Base-by-base conservation (phyloP, 2,329 filamentous ascomycete genomes). In the Microsporum canis region DNA sequence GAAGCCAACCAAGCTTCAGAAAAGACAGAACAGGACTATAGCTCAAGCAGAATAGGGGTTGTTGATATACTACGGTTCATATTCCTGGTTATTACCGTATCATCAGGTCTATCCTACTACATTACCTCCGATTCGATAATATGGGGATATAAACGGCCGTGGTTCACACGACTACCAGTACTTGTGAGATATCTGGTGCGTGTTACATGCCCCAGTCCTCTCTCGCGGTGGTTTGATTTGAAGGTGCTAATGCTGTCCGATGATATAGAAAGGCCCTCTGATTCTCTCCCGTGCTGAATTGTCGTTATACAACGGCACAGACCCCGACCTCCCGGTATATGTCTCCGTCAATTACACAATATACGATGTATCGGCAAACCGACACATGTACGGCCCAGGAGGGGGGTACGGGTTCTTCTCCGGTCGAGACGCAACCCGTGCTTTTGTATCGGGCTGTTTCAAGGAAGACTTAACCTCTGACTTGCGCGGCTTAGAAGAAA, bases 401-500 rank as follows among this genome's bases (percentile, higher is more conserved):
- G 94, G 91, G 3, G 85, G 84, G 41, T 99, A 99, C 79, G 81
- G 86, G 69, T 86, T 88, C 76, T 96, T 99, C 73, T 84, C 91
- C 0, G 94, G 92, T 63, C 81, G 82, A 64, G 94, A 99, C 75
- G 91, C 92, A 38, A 85, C 88, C 12, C 87, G 94, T 57, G 90
- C 87, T 23, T 99, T 91, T 74, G 85, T 99, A 7, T 97, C 94
- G 1, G 90, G 89, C 17, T 99, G 94, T 74, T 99, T 99, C 77
- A 78, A 83, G 43, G 87, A 90, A 65, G 94, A 99, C 78, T 79
- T 86, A 36, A 94, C 86, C 1, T 81, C 88, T 2, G 94, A 99
- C 76, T 77, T 96, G 72, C 83, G 88, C 63, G 94, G 94, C 53
- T 87, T 89, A 3, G 94, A 97, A 76, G 82, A 86, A 65, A 94